A percentile compares a stretch with the other conserved stretches of the same genome.
Evolutionary conservation across 176 grass and related monocot species (phyloP).

Genomic region (Juncus effusus): DNA sequence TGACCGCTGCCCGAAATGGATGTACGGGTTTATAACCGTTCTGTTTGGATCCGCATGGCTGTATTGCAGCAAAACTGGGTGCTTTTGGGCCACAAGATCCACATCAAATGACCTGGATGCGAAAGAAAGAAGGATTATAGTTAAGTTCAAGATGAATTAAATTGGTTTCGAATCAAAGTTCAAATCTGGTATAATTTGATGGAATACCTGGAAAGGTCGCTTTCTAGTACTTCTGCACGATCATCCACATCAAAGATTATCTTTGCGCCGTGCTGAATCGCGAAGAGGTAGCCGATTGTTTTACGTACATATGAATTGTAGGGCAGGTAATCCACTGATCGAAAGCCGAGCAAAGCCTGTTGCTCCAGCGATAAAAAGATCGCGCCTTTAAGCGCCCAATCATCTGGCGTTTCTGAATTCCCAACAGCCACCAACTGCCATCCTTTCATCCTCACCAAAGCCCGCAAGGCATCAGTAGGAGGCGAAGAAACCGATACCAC

Average conservation of each 20-base stretch:
- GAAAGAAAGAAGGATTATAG: conserved; percentile 2
- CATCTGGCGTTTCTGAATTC: conserved; percentile 69
- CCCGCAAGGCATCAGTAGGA: conserved; percentile 57
- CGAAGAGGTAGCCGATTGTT: conserved; percentile 84
- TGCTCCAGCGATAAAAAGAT: conserved; percentile 93
- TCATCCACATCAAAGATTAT: conserved; percentile 89
- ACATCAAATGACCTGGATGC: conserved; percentile 61
- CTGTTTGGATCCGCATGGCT: conserved; percentile 86
- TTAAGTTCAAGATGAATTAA: too few species aligned
- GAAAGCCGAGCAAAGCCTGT: conserved; percentile 85
- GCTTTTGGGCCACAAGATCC: conserved; percentile 59
- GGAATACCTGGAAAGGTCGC: conserved; percentile 49
- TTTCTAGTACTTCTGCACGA: conserved; percentile 75
- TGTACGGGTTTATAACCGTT: conserved; percentile 87
- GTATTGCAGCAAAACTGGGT: conserved; percentile 87
- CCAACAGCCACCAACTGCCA: conserved; percentile 95
- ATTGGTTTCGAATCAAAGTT: too few species aligned
- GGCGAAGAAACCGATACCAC: conserved; percentile 72
- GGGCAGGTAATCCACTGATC: conserved; percentile 85
- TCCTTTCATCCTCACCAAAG: conserved; percentile 59
- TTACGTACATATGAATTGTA: conserved; percentile 88
- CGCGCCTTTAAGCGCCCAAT: conserved; percentile 88
- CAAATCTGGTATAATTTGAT: too few species aligned
- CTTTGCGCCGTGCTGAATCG: conserved; percentile 92
- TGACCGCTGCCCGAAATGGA: conserved; percentile 94